Percentiles rank a stretch among this genome's conserved stretches.
phyloP scores from a whole-genome alignment of 1,284 basidiomycete species.

The Cryptococcus wingfieldii region DNA sequence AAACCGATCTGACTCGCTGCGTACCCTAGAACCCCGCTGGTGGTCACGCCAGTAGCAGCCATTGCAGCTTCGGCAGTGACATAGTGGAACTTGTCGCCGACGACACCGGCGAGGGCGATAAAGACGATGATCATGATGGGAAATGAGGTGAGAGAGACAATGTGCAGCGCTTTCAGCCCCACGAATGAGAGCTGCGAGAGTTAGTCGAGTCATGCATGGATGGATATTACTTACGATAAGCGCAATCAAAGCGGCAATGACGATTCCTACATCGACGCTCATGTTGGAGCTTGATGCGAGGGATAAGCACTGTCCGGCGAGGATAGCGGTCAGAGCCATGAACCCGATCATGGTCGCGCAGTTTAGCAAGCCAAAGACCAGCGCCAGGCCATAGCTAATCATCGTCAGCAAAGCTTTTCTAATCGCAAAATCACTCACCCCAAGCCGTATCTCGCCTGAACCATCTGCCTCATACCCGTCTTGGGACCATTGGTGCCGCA shows the following conservation, averaged over 20 bases:
- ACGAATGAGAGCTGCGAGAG: conserved; percentile 50
- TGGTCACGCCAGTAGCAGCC: conserved; percentile 29
- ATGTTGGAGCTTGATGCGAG: conserved; percentile 60
- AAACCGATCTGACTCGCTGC: conserved; percentile 44
- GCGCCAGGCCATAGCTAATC: conserved; percentile 62
- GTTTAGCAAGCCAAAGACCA: conserved; percentile 63
- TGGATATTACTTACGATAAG: conserved; percentile 57
- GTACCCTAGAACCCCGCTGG: conserved; percentile 39
- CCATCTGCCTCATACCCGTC: conserved; percentile 82
- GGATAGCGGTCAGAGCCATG: conserved; percentile 69
- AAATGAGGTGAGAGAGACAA: conserved; percentile 43
- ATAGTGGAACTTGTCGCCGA: conserved; percentile 56
- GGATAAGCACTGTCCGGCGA: conserved; percentile 71
- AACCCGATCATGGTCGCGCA: conserved; percentile 64
- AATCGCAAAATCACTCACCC: conserved; percentile 47
- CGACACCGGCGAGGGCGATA: conserved; percentile 66
- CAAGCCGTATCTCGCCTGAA: conserved; percentile 70
- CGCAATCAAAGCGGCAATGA: conserved; percentile 72
- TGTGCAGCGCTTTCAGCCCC: conserved; percentile 51
- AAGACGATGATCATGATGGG: conserved; percentile 63
- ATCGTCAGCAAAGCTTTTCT: neutral
- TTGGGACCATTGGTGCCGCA: conserved; percentile 75
- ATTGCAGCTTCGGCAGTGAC: conserved; percentile 28
- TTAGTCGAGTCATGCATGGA: neutral
- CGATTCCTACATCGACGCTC: conserved; percentile 69